These are phyloP conservation scores for Solanum clarkiae DNA, from an alignment of 257 asterid genomes.

Conservation along the genomic window DNA sequence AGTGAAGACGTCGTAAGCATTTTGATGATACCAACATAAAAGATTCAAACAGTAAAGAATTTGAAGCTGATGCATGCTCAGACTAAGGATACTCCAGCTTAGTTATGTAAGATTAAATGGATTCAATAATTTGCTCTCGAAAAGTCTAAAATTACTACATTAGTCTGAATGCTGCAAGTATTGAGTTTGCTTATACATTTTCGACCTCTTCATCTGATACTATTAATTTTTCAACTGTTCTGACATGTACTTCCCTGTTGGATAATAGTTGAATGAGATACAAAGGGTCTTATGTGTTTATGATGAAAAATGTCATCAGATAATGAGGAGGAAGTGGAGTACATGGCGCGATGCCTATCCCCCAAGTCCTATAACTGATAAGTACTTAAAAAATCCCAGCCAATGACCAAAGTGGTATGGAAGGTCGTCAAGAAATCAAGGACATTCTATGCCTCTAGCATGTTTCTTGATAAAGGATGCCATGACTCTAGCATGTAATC, in stretches of 20 bases:
- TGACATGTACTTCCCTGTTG: no score
- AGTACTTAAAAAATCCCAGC: neutral
- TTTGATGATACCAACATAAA: neutral
- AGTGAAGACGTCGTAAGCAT: neutral
- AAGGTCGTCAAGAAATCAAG: neutral
- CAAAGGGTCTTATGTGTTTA: no score
- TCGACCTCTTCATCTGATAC: no score
- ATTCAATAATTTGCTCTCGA: neutral
- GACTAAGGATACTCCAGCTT: neutral
- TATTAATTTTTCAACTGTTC: no score
- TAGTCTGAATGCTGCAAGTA: neutral
- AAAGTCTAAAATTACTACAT: neutral
- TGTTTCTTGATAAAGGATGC: neutral
- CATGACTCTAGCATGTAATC: neutral
- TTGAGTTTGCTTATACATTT: no score
- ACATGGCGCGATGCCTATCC: no score
- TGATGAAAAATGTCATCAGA: no score
- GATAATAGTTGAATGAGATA: no score
- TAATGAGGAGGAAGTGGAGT: no score
- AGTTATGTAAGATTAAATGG: neutral
- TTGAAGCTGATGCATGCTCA: neutral
- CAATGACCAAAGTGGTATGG: neutral
- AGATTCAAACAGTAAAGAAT: neutral
- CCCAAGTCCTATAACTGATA: neutral
- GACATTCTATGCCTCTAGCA: neutral